A percentile compares a stretch with the other conserved stretches of the same genome.
Conservation (phyloP, 1,284 basidiomycete species). For the Malassezia yamatoensis region DNA sequence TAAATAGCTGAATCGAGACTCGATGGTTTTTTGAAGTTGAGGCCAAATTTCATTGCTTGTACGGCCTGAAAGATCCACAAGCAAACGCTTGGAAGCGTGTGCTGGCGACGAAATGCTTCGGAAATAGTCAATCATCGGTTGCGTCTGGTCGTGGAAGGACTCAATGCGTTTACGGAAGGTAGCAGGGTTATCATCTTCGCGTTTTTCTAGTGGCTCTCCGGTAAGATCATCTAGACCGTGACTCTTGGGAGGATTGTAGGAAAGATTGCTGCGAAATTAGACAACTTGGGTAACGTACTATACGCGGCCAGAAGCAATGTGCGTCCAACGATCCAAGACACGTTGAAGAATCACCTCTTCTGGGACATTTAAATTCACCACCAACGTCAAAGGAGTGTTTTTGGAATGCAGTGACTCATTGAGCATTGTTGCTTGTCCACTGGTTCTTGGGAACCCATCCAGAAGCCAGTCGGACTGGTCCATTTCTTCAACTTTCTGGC, state of each 20-base stretch:
- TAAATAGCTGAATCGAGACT: not conserved
- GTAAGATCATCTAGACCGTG: conserved; percentile 82
- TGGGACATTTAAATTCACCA: conserved; percentile 83
- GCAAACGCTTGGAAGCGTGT: conserved; percentile 5
- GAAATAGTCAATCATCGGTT: conserved; percentile 62
- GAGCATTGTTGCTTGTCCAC: conserved; percentile 75
- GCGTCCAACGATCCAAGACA: conserved; percentile 80
- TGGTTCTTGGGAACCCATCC: conserved; percentile 89
- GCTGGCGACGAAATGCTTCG: conserved; percentile 18
- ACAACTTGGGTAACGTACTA: conserved; percentile 52
- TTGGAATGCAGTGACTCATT: conserved; percentile 51
- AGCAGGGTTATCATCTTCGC: conserved; percentile 85
- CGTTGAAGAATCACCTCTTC: conserved; percentile 78
- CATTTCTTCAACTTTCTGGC: conserved; percentile 21
- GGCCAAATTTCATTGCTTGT: conserved; percentile 93
- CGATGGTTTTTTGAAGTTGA: conserved; percentile 54
- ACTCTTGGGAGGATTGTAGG: conserved; percentile 68
- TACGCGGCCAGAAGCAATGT: conserved; percentile 79
- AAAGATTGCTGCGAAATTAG: conserved; percentile 23
- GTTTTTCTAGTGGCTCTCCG: conserved; percentile 74
- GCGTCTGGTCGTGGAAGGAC: conserved; percentile 76
- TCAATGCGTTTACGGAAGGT: conserved; percentile 68
- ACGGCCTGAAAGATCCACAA: conserved; percentile 67
- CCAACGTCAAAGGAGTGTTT: conserved; percentile 57
- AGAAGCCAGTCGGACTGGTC: conserved; percentile 67